These are phyloP conservation scores for Clonostachys rhizophaga DNA, from an alignment of 2,329 filamentous ascomycete genomes.

Conservation along the genomic window DNA sequence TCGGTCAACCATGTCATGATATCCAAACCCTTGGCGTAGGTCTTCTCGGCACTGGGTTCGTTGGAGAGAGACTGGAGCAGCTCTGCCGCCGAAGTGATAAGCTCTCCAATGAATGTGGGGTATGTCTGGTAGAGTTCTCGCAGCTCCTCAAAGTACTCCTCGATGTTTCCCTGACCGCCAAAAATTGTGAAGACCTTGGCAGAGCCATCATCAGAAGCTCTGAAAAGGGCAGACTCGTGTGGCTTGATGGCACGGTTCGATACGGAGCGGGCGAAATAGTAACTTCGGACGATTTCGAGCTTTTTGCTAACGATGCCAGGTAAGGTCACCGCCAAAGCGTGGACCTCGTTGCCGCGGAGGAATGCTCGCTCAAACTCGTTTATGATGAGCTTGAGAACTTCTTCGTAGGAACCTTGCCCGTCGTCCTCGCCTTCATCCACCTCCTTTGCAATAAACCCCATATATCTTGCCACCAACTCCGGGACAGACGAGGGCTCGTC, in stretches of 20 bases:
- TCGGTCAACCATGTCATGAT: conserved; percentile 90
- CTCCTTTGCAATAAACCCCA: conserved; percentile 84
- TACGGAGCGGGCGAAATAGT: conserved; percentile 84
- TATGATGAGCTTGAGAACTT: conserved; percentile 85
- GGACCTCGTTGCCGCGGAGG: conserved; percentile 92
- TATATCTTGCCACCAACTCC: conserved; percentile 89
- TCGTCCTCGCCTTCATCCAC: conserved; percentile 92
- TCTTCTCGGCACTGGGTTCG: conserved; percentile 84
- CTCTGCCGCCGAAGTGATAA: conserved; percentile 76
- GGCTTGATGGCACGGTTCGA: conserved; percentile 82
- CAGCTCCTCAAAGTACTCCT: conserved; percentile 98
- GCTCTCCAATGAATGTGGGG: conserved; percentile 81
- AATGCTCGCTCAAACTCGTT: conserved; percentile 97
- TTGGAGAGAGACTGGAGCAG: conserved; percentile 81
- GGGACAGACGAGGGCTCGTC: conserved; percentile 96
- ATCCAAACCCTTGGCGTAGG: conserved; percentile 96
- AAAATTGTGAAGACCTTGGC: conserved; percentile 92
- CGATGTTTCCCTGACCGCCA: conserved; percentile 96
- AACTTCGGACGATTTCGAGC: conserved; percentile 80
- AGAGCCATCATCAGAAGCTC: conserved; percentile 78
- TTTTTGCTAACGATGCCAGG: conserved; percentile 94
- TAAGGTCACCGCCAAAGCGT: conserved; percentile 78
- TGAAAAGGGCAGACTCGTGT: conserved; percentile 88
- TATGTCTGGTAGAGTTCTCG: conserved; percentile 90
- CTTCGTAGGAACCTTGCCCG: conserved; percentile 80